Percentiles rank a stretch among this genome's conserved stretches.
Evolutionary conservation across 345 rosid genomes (phyloP).

Genomic region (Arabis hirsuta): DNA sequence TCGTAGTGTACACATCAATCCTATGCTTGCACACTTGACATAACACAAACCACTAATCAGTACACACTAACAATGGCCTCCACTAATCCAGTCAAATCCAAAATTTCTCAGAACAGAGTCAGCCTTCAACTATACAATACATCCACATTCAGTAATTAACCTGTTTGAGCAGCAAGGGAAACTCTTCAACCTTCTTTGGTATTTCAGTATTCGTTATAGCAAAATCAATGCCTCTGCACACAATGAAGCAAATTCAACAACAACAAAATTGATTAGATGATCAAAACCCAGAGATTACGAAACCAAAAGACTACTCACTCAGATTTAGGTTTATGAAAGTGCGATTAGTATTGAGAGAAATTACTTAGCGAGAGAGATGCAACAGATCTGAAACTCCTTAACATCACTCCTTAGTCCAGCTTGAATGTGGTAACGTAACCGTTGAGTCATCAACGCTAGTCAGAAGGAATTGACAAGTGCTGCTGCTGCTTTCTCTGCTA

Average conservation of each 20-base stretch:
- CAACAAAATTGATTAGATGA: too few species aligned
- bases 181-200: slow-evolving; percentile 55
- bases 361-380: too few species aligned
- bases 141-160: slow-evolving; percentile 42
- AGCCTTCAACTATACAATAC: background rate
- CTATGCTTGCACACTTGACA: slow-evolving; percentile 62
- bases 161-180: slow-evolving; percentile 68
- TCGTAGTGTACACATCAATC: slow-evolving; percentile 55
- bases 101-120: background rate
- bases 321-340: too few species aligned
- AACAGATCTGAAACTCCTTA: slow-evolving; percentile 48
- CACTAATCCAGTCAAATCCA: background rate
- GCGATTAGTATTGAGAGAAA: background rate
- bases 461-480: slow-evolving; percentile 52
- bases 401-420: slow-evolving; percentile 34
- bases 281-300: too few species aligned
- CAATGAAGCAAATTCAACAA: slow-evolving; percentile 11
- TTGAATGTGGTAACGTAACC: slow-evolving; percentile 47
- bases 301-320: too few species aligned
- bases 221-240: slow-evolving; percentile 85
- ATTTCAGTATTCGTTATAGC: slow-evolving; percentile 78
- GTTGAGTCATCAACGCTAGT: slow-evolving; percentile 50
- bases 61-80: slow-evolving; percentile 10
- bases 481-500: slow-evolving; percentile 35
- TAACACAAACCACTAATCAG: slow-evolving; percentile 27